Base-by-base conservation (phyloP, 2,329 filamentous ascomycete species). In the Colletotrichum sp. region DNA sequence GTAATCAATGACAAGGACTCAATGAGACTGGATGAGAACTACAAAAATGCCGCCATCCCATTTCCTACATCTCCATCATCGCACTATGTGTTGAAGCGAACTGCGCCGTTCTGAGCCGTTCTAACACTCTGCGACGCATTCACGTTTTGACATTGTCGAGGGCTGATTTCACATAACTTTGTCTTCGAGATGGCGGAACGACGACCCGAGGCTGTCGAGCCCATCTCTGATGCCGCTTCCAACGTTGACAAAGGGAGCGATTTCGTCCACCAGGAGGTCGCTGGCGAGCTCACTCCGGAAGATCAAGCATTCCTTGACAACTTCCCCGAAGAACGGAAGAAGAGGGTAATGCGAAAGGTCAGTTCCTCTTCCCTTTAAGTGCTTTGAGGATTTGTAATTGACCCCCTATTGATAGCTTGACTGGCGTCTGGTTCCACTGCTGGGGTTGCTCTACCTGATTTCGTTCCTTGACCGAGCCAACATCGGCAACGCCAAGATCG, bases 401-500 rank as follows among this genome's bases (percentile, higher is more conserved):
- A 43, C 18, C 16, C 18, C 4, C 0, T 43, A 0, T n/a, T n/a
- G 9, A 57, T n/a, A 78, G 77, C 67, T 78, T 4, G 74, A 68
- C 14, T 10, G 78, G 4, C 79, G 81, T 0, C 74, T 82, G 6
- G 65, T 81, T 6, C 88, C 88, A 1, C 85, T 84, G 92, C 61
- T 95, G 92, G 85, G 92, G 74, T 18, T 85, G 78, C 83, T 92
- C 3, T 92, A 91, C 78, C 82, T 92, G 1, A 84, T 92, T 9
- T 90, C 88, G 79, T 92, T 90, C 78, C 85, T 92, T n/a, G 90
- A 92, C 80, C 83, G 88, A 21, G 87, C 86, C 28, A 92, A 92
- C 79, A 81, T 82, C 26, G 81, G 81, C 76, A 90, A 90, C 81
- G 89, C 90, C n/a, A 90, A 89, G 81, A 88, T 91, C 72, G 82